Evolutionary conservation across 495 filamentous ascomycete species (phyloP), one percentile per base, ranked within the genome.

Genomic region (Xylona heveae): DNA sequence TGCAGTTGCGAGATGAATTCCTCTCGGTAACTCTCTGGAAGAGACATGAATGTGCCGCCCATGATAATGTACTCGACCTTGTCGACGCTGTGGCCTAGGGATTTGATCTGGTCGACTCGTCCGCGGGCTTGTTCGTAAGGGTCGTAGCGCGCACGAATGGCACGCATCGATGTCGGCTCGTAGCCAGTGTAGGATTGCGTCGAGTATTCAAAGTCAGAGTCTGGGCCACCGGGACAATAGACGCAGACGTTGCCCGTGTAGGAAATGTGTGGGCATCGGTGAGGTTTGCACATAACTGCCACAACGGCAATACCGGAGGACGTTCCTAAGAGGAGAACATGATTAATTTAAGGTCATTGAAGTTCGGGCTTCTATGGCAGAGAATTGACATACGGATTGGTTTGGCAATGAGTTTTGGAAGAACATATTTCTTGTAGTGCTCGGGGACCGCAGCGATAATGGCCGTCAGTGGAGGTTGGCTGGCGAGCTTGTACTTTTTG

Each of bases 31-130:
- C 71, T 66, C 43, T 82, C 71, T 3, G 88, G 68, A 10, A 97
- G 54, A 0, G 84, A 94, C 88, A 97, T 95, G 51, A 97, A 97
- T 1, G 88, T 97, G 36, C 88, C 88, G 36, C 88, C 88, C 88
- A 97, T 97, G 42, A 97, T 92, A 47, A 97, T 97, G 49, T 94
- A 97, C 57, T 97, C 88, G 2, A 97, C 88, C 47, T 97, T 97
- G 52, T 97, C 88, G 20, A 97, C 88, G 36, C 79, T 90, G 54
- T 97, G 88, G 1, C 88, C 88, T 12, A 97, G 59, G 3, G 77
- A 69, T 48, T 90, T 88, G 49, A 97, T 78, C 58, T 97, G 88
- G 41, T 95, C 90, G 15, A 97, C 88, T 27, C 88, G 70, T 20
- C 88, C 88, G 43, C 88, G 64, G 14, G 88, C 88, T 62, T 97